Percentiles rank a stretch among this genome's conserved stretches.
These are phyloP conservation scores for Ananas comosus DNA, from an alignment of 176 grass and related monocot species.

Conservation along the genomic window DNA sequence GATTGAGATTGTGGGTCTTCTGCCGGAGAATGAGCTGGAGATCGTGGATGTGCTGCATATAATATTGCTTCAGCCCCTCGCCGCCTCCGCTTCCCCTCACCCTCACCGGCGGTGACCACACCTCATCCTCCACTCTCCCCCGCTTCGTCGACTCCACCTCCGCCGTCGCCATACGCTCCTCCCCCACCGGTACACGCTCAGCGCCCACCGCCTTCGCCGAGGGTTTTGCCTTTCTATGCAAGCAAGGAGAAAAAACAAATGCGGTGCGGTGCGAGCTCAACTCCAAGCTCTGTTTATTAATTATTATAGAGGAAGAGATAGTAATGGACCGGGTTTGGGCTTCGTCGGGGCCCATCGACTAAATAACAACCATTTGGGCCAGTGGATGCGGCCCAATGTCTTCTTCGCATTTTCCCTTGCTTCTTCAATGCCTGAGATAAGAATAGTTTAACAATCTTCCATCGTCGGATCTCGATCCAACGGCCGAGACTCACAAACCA, in stretches of 20 bases:
- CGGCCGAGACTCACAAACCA: neutral
- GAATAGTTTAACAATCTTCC: neutral
- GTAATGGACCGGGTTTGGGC: no score
- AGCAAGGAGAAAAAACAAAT: no score
- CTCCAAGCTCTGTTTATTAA: no score
- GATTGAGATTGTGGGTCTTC: slow-evolving; percentile 92
- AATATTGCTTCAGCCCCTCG: slow-evolving; percentile 88
- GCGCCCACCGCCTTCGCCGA: neutral
- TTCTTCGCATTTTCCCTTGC: neutral
- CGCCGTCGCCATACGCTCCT: slow-evolving; percentile 34
- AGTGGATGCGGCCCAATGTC: neutral
- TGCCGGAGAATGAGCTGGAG: slow-evolving; percentile 77
- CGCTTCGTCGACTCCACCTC: slow-evolving; percentile 63
- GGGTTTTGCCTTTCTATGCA: no score
- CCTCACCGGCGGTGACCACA: slow-evolving; percentile 24
- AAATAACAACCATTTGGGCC: no score
- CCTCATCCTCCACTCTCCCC: slow-evolving; percentile 12
- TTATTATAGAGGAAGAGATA: no score
- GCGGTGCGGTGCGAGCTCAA: no score
- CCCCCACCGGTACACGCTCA: no score
- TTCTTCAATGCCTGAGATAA: neutral
- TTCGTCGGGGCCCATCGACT: no score
- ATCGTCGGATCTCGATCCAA: neutral
- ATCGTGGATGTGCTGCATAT: slow-evolving; percentile 95
- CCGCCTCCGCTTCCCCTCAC: slow-evolving; percentile 32